Conservation (phyloP, 192 early-diverging fungal genomes). For the Coemansia sp. region DNA sequence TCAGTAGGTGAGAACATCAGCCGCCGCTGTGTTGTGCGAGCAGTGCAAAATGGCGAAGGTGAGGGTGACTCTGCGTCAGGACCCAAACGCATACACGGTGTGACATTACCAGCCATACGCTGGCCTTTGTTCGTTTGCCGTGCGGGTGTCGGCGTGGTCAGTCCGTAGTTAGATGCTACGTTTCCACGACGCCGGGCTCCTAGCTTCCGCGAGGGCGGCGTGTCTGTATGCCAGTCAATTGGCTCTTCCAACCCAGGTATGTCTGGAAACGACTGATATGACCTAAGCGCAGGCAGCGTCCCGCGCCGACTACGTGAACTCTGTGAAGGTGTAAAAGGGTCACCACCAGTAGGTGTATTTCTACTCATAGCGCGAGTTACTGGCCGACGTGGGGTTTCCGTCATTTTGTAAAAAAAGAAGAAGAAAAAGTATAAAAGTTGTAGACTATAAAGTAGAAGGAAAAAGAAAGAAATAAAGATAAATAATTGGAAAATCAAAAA, state of each 20-base stretch:
- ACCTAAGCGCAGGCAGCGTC: conserved; percentile 12
- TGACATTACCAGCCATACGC: neutral
- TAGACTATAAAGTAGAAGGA: neutral
- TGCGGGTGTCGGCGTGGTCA: conserved; percentile 1
- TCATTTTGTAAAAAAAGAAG: conserved; percentile 7
- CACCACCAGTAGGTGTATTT: conserved; percentile 9
- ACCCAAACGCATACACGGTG: neutral
- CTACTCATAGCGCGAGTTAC: conserved; percentile 21
- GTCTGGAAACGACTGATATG: conserved; percentile 42
- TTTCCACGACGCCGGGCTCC: neutral
- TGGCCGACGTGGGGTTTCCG: conserved; percentile 36
- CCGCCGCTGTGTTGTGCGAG: conserved; percentile 11
- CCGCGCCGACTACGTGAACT: conserved; percentile 9
- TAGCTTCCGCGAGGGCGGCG: neutral
- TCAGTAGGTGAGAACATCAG: conserved; percentile 41
- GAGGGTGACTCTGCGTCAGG: neutral
- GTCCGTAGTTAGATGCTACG: conserved; percentile 3
- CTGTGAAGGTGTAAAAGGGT: neutral
- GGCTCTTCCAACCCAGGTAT: conserved; percentile 2
- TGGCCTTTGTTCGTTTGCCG: neutral
- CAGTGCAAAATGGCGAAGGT: neutral
- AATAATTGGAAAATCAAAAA: conserved; percentile 13
- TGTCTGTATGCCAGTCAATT: conserved; percentile 11
- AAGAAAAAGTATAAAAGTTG: neutral
- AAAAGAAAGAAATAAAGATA: conserved; percentile 12